Evolutionary conservation across 2,329 filamentous ascomycete genomes (phyloP), one percentile per base, ranked within the genome.

Genomic region (Talaromyces islandicus): DNA sequence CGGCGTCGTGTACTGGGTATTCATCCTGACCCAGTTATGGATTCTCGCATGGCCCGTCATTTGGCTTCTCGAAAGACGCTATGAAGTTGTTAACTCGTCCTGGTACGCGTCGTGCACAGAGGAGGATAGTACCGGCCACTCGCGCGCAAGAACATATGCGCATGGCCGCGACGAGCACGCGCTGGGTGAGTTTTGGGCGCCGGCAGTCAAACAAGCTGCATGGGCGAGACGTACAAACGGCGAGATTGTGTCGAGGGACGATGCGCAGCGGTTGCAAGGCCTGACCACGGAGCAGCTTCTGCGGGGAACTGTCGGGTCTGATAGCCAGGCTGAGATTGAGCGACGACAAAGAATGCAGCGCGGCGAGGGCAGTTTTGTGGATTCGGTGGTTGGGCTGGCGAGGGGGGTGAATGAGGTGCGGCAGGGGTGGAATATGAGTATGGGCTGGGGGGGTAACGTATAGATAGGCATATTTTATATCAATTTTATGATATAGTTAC

Each of bases 11-110:
- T 77, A 70, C 66, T 76, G 69, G 69, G 9, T 46, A 3, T 70
- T 70, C 30, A 68, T 76, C 10, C 64, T 77, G 38, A 64, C 74
- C 7, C 74, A 76, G 57, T 67, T 77, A 7, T 77, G 74, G 74
- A 68, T 76, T 54, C 63, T 77, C 54, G 67, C 73, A 7, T 77
- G 74, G 74, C 74, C 74, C 0, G 61, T 75, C 1, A 73, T 77
- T 46, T 70, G 70, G 64, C 56, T 75, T 1, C 60, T 76, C 32
- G 74, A 77, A 56, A 71, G 68, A 35, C 70, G 71, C 1, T 76
- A 76, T 53, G 71, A 73, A 19, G 62, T 75, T 1, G 68, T 70
- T 12, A 62, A 65, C 4, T 68, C 70, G 1, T 63, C 65, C 12
- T 75, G 74, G 70, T 66, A 70, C 55, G 68, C 71, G 1, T 67